These are phyloP conservation scores for Boletellus sp. DNA, from an alignment of 768 basidiomycete species.

Conservation along the genomic window DNA sequence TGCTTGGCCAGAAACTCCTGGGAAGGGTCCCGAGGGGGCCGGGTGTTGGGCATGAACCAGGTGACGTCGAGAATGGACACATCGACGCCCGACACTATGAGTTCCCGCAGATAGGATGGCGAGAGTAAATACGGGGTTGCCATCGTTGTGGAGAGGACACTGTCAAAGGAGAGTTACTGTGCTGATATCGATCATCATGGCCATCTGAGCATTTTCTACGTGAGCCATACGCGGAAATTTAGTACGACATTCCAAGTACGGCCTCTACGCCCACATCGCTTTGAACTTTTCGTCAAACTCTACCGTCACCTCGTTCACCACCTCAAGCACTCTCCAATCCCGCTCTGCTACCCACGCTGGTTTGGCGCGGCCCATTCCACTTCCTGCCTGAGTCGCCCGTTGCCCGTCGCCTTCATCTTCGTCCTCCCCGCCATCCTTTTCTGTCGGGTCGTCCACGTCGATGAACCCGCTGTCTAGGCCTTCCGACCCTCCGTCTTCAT, in stretches of 20 bases:
- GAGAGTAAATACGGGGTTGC: conserved; percentile 49
- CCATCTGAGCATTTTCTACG: too few relatives aligned
- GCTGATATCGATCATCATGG: too few relatives aligned
- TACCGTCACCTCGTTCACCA: conserved; percentile 39
- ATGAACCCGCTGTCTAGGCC: conserved; percentile 35
- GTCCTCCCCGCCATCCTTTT: conserved; percentile 14
- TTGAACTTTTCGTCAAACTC: conserved; percentile 60
- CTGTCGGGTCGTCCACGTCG: conserved; percentile 28
- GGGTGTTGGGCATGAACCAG: conserved; percentile 96
- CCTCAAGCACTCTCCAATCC: conserved; percentile 56
- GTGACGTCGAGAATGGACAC: conserved; percentile 63
- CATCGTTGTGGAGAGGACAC: conserved; percentile 16
- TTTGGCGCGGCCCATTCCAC: conserved; percentile 9
- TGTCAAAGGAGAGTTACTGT: too few relatives aligned
- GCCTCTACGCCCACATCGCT: conserved; percentile 60
- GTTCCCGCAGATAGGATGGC: conserved; percentile 44
- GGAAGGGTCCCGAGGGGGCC: conserved; percentile 59
- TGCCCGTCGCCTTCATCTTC: conserved; percentile 23
- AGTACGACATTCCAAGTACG: too few relatives aligned
- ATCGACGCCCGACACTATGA: conserved; percentile 30
- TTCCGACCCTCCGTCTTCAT: conserved; percentile 4
- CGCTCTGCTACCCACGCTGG: conserved; percentile 39
- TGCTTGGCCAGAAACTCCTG: conserved; percentile 65
- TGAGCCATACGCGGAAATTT: too few relatives aligned
- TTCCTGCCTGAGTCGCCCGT: not conserved